phyloP scores from a whole-genome alignment of 176 grass and related monocot genomes.

The Canna indica region DNA sequence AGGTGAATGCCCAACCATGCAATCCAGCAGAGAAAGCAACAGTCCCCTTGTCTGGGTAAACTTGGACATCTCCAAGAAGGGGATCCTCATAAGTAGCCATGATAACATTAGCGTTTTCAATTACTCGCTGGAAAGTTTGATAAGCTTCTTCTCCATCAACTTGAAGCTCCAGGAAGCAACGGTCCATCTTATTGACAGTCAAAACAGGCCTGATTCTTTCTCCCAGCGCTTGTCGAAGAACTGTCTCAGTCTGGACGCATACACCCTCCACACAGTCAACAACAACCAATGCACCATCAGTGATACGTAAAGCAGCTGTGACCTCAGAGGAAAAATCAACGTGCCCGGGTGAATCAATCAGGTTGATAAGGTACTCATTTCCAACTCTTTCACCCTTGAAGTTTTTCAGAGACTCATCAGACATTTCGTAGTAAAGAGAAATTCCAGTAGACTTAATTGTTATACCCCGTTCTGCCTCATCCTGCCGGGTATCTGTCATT shows the following conservation, averaged over 20 bases:
- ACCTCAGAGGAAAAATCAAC: slow-evolving; percentile 73
- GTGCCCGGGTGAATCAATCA: slow-evolving; percentile 67
- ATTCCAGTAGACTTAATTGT: slow-evolving; percentile 80
- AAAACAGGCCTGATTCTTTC: slow-evolving; percentile 83
- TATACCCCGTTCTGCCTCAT: slow-evolving; percentile 74
- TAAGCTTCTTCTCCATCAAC: slow-evolving; percentile 73
- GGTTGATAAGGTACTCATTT: slow-evolving; percentile 62
- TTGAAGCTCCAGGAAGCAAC: slow-evolving; percentile 69
- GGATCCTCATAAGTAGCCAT: slow-evolving; percentile 67
- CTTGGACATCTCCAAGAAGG: slow-evolving; percentile 68
- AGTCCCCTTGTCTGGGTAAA: slow-evolving; percentile 71
- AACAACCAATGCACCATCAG: slow-evolving; percentile 67
- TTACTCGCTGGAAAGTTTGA: slow-evolving; percentile 45
- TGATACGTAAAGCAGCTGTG: slow-evolving; percentile 62
- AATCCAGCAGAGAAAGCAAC: slow-evolving; percentile 76
- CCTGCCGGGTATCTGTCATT: slow-evolving; percentile 60
- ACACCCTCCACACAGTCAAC: slow-evolving; percentile 79
- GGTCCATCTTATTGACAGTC: slow-evolving; percentile 75
- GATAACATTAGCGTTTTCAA: slow-evolving; percentile 76
- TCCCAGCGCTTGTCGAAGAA: slow-evolving; percentile 61
- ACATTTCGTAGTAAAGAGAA: slow-evolving; percentile 72
- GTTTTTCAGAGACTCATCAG: slow-evolving; percentile 39
- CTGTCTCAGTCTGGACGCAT: slow-evolving; percentile 74
- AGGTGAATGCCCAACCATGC: slow-evolving; percentile 62
- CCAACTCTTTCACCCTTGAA: slow-evolving; percentile 46